Evolutionary conservation across 1,139 yeast genomes (phyloP).

Genomic region (Geotrichum fermentans): DNA sequence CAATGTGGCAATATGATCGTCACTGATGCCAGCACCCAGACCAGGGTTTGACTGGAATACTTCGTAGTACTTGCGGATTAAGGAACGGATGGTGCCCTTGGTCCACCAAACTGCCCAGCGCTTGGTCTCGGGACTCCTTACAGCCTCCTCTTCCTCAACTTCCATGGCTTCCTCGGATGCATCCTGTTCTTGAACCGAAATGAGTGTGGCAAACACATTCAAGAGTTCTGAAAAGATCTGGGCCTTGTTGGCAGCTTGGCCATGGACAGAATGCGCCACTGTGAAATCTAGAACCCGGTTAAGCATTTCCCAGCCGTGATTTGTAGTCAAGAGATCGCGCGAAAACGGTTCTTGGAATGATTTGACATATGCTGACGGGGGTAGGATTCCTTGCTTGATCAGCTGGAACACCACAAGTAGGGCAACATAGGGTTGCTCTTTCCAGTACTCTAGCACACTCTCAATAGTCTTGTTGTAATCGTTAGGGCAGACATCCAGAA

Average conservation of each 20-base stretch:
- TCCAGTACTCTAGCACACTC: conserved; percentile 72
- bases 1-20: background rate
- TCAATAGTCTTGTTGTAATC: conserved; percentile 42
- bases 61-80: conserved; percentile 11
- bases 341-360: conserved; percentile 17
- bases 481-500: conserved; percentile 41
- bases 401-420: conserved; percentile 64
- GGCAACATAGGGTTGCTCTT: conserved; percentile 75
- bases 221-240: conserved; percentile 12
- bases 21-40: background rate
- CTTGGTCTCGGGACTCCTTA: conserved; percentile 11
- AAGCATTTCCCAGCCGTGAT: conserved; percentile 29
- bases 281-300: conserved; percentile 20
- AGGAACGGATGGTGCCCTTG: conserved; percentile 14
- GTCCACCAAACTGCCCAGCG: conserved; percentile 21
- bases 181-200: conserved; percentile 23
- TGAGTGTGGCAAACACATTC: conserved; percentile 3
- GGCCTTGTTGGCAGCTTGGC: conserved; percentile 1
- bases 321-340: conserved; percentile 20
- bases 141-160: conserved; percentile 3
- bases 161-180: conserved; percentile 10
- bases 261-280: background rate
- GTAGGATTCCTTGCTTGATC: conserved; percentile 41
- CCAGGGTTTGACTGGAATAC: conserved; percentile 1
- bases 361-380: conserved; percentile 17